A percentile compares a stretch with the other conserved stretches of the same genome.
These are phyloP conservation scores for Pythium volutum DNA, from an alignment of 352 stramenopile genomes.

Conservation along the genomic window DNA sequence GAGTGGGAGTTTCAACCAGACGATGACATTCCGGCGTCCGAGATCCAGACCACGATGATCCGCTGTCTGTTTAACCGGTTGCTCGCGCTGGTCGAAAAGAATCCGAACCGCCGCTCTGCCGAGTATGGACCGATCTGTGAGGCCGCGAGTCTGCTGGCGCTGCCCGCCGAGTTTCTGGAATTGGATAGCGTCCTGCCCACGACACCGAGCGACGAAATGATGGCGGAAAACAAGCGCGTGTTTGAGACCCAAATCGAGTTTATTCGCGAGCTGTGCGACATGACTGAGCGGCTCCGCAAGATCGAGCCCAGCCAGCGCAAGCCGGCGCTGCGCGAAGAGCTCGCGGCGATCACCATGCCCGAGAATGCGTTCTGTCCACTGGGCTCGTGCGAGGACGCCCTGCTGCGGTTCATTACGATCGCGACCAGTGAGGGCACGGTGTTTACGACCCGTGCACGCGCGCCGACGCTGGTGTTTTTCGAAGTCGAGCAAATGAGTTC, in stretches of 20 bases:
- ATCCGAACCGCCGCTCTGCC: background rate
- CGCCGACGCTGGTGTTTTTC: conserved; percentile 81
- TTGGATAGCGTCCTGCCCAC: conserved; percentile 25
- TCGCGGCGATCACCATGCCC: conserved; percentile 54
- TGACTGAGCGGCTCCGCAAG: conserved; percentile 73
- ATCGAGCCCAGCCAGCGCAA: conserved; percentile 56
- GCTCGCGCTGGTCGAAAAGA: conserved; percentile 37
- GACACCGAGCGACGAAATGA: conserved; percentile 14
- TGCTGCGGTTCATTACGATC: conserved; percentile 66
- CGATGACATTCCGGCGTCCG: conserved; percentile 59
- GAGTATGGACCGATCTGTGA: conserved; percentile 58
- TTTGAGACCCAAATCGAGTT: conserved; percentile 74
- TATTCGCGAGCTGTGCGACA: conserved; percentile 64
- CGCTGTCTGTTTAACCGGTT: conserved; percentile 64
- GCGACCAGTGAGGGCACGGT: conserved; percentile 70
- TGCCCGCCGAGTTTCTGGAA: conserved; percentile 49
- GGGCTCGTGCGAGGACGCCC: conserved; percentile 54
- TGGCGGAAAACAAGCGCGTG: conserved; percentile 35
- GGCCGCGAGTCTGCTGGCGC: conserved; percentile 36
- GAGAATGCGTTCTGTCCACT: conserved; percentile 68
- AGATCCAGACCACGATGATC: conserved; percentile 57
- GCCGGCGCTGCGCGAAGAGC: conserved; percentile 46
- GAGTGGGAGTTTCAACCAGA: conserved; percentile 65
- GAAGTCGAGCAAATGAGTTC: conserved; percentile 61
- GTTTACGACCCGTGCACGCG: conserved; percentile 84